Evolutionary conservation across 257 asterid species (phyloP).

Genomic region (Plantago major): DNA sequence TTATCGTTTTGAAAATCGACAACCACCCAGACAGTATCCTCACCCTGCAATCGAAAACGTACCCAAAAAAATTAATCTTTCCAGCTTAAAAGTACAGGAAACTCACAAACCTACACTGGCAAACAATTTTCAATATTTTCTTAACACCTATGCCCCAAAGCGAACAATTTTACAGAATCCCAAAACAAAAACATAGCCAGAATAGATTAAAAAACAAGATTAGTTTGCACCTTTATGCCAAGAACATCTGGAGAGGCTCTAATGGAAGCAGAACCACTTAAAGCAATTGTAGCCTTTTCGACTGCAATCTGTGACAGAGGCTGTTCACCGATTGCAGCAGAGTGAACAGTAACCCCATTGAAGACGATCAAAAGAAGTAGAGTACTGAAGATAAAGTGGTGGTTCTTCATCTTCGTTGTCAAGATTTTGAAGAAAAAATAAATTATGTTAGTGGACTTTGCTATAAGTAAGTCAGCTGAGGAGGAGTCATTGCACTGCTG

Average conservation of each 20-base stretch:
- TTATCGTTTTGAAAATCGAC: constrained; percentile 43
- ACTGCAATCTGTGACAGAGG: constrained; percentile 77
- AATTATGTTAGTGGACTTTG: not conserved
- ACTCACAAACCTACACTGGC: not conserved
- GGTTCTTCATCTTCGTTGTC: constrained; percentile 20
- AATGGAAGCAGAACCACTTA: constrained; percentile 47
- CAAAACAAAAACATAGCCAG: not conserved
- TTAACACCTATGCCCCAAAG: too few relatives aligned
- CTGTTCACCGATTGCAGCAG: constrained; percentile 51
- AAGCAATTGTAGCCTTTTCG: constrained; percentile 44
- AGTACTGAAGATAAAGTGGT: not conserved
- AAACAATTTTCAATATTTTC: too few relatives aligned
- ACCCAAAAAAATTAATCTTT: not conserved
- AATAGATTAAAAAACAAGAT: not conserved
- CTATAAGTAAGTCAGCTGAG: too few relatives aligned
- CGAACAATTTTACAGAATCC: not conserved
- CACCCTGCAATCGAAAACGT: constrained; percentile 49
- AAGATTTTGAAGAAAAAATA: not conserved
- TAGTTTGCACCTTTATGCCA: constrained; percentile 44
- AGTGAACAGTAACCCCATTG: constrained; percentile 27
- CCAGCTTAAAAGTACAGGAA: not conserved
- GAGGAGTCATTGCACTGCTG: too few relatives aligned
- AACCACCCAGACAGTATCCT: constrained; percentile 53
- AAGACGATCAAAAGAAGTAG: constrained; percentile 17
- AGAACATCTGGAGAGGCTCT: constrained; percentile 61